phyloP scores from a whole-genome alignment of 2,329 filamentous ascomycete species.

The Phialocephala sp. region DNA sequence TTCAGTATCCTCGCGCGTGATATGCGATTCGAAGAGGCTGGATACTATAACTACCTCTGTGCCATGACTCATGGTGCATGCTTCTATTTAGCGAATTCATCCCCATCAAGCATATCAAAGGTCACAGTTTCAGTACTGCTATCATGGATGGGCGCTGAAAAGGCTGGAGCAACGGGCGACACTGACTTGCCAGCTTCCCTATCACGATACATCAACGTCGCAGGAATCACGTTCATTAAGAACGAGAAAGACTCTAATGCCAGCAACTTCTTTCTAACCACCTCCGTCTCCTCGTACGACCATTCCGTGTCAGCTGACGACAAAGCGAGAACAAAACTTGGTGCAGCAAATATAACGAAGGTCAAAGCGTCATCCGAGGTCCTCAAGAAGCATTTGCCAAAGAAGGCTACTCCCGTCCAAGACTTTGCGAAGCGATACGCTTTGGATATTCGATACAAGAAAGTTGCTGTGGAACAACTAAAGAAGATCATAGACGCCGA shows the following conservation, averaged over 20 bases:
- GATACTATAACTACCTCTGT: slow-evolving; percentile 32
- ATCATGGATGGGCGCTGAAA: slow-evolving; percentile 34
- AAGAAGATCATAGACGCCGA: slow-evolving; percentile 29
- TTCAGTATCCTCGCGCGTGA: slow-evolving; percentile 24
- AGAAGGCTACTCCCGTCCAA: slow-evolving; percentile 25
- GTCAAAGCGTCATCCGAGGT: slow-evolving; percentile 14
- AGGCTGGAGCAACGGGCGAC: slow-evolving; percentile 18
- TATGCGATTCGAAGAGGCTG: slow-evolving; percentile 16
- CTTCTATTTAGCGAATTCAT: slow-evolving; percentile 21
- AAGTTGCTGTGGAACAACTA: slow-evolving; percentile 23
- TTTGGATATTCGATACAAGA: slow-evolving; percentile 24
- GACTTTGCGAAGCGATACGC: slow-evolving; percentile 31
- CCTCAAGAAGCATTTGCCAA: slow-evolving; percentile 28
- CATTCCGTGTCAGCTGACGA: not conserved
- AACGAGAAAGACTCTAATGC: slow-evolving; percentile 22
- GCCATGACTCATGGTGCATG: slow-evolving; percentile 29
- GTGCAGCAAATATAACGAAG: slow-evolving; percentile 17
- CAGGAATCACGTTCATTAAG: slow-evolving; percentile 16
- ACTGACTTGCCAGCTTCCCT: slow-evolving; percentile 21
- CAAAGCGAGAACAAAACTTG: not conserved
- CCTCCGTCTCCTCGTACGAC: not conserved
- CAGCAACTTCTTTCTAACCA: slow-evolving; percentile 17
- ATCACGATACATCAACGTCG: slow-evolving; percentile 17
- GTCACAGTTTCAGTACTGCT: slow-evolving; percentile 30
- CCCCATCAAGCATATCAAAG: slow-evolving; percentile 25